Base-by-base conservation (phyloP, 106 monocot species). In the Dioscorea zingiberensis region DNA sequence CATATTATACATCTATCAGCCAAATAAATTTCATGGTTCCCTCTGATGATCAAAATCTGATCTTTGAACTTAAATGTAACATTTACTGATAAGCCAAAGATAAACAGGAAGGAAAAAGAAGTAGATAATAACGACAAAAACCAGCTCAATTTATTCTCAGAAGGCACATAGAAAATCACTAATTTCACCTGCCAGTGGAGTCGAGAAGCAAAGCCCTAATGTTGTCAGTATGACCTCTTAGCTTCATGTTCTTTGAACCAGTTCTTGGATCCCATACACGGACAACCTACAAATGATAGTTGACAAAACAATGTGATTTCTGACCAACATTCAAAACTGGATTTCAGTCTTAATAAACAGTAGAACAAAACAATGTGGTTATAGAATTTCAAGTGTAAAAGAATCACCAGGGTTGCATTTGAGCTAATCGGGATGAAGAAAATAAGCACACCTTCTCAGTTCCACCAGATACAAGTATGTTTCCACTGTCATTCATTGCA, bases 231-330 rank as follows among this genome's bases (percentile, higher is more conserved):
- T 98, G 97, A 29, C 97, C 97, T 80, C 88, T 77, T 67, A 98
- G 66, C 71, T 98, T 98, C 97, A 98, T 89, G 63, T 86, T 93
- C 70, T 98, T 98, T 76, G 84, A 84, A 54, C 97, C 97, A 47
- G 86, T 92, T 79, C 97, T 83, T 64, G 97, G 89, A 75, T 98
- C 97, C 97, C 97, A 98, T 32, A 98, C 92, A 54, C 97, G 92
- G 13, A 98, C 62, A 70, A 93, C 97, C 95, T 97, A 71, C 28
- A 71, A 21, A 58, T 6, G 10, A 38, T 8, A 38, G 10, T 38
- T 10, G 10, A 38, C 10, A 38, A 38, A 38, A 38, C 38, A 38
- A 38, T 6, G 4, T 38, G 4, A 38, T 38, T 38, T 38, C 38
- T 38, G 38, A 10, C 38, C 10, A 38, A 38, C 10, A 38, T 38